Percentiles rank a stretch among this genome's conserved stretches.
These are phyloP conservation scores for Acorus calamus DNA, from an alignment of 106 monocot genomes.

Conservation along the genomic window DNA sequence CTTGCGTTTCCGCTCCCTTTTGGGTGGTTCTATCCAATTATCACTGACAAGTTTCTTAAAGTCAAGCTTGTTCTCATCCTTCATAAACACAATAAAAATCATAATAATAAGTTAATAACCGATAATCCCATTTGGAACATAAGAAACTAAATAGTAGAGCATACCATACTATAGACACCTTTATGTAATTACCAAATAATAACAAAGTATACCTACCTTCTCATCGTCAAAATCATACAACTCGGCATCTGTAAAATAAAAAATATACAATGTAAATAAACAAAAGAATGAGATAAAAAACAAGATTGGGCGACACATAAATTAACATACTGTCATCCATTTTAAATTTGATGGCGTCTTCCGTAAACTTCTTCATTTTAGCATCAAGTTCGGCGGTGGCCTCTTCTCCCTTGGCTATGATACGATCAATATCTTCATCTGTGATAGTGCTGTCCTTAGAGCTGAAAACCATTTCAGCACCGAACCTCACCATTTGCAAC, in stretches of 20 bases:
- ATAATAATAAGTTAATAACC: not conserved
- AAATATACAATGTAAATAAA: not conserved
- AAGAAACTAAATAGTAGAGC: too few species aligned
- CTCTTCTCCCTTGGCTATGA: constrained; percentile 99
- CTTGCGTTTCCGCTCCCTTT: constrained; percentile 91
- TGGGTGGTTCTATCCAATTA: constrained; percentile 89
- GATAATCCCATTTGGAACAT: not conserved
- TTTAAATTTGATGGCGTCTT: constrained; percentile 99
- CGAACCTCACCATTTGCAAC: constrained; percentile 98
- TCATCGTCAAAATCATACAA: constrained; percentile 93
- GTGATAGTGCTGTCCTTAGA: constrained; percentile 95
- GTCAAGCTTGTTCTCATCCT: constrained; percentile 78
- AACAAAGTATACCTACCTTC: constrained; percentile 35
- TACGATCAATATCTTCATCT: constrained; percentile 96
- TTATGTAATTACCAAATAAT: too few species aligned
- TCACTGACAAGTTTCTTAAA: constrained; percentile 92
- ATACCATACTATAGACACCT: too few species aligned
- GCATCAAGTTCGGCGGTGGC: constrained; percentile 95
- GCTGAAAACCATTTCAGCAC: constrained; percentile 99
- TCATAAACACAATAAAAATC: constrained; percentile 13
- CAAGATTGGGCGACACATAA: too few species aligned
- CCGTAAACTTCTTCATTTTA: constrained; percentile 98
- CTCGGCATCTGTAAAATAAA: constrained; percentile 72
- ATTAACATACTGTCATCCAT: constrained; percentile 92
- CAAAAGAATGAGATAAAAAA: too few species aligned